A percentile compares a stretch with the other conserved stretches of the same genome.
phyloP scores from a whole-genome alignment of 1,139 yeast species.

The Magnusiomyces fungicola region DNA sequence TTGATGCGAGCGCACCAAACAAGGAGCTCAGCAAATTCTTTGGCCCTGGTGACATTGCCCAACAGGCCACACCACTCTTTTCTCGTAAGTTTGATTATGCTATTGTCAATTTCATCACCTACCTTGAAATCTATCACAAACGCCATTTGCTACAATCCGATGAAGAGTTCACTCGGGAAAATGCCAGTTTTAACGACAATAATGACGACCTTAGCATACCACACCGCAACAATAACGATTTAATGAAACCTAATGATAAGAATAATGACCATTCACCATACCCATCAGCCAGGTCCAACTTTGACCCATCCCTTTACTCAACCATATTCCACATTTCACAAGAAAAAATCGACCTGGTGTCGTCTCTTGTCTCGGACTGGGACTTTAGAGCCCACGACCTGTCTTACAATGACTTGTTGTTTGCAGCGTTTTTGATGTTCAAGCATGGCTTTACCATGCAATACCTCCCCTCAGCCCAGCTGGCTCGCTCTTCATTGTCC shows the following conservation, averaged over 20 bases:
- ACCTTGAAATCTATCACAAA: conserved; percentile 3
- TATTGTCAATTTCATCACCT: conserved; percentile 1
- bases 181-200: background rate
- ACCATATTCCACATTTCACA: conserved; percentile 9
- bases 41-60: background rate
- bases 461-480: too few relatives aligned
- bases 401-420: conserved; percentile 58
- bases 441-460: conserved; percentile 39
- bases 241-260: too few relatives aligned
- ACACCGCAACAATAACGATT: too few relatives aligned
- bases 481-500: too few relatives aligned
- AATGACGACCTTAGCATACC: too few relatives aligned
- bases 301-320: background rate
- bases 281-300: too few relatives aligned
- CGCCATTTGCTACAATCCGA: background rate
- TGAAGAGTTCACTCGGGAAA: background rate
- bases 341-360: conserved; percentile 3
- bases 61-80: background rate
- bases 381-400: conserved; percentile 65
- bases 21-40: background rate
- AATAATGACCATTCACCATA: too few relatives aligned
- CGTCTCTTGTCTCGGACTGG: conserved; percentile 18
- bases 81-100: conserved; percentile 4
- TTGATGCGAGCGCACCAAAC: background rate
- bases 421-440: conserved; percentile 53